A percentile compares a stretch with the other conserved stretches of the same genome.
These are phyloP conservation scores for Aspergillus thermomutatus DNA, from an alignment of 2,329 filamentous ascomycete species.

Conservation along the genomic window DNA sequence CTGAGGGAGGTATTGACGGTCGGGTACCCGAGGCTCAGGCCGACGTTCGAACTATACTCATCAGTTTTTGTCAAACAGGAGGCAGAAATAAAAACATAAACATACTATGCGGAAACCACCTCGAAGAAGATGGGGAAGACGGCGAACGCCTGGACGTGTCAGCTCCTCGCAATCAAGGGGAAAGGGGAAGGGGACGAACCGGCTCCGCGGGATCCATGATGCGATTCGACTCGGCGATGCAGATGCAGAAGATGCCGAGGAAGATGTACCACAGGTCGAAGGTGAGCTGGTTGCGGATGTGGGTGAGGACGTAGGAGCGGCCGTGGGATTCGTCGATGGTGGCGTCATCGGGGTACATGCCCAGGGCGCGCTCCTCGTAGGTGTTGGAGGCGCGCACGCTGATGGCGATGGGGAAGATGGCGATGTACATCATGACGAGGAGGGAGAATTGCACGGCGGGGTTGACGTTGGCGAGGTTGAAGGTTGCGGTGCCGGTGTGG, in stretches of 20 bases:
- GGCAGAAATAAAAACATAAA: too few relatives aligned
- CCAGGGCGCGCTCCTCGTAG: constrained; percentile 65
- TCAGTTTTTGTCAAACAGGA: too few relatives aligned
- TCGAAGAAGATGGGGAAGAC: constrained; percentile 55
- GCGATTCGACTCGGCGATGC: constrained; percentile 49
- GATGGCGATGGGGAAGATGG: constrained; percentile 91
- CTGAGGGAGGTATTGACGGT: constrained; percentile 21
- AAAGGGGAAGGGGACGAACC: constrained; percentile 13
- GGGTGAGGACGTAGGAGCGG: constrained; percentile 46
- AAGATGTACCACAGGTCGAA: constrained; percentile 66
- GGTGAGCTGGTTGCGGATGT: constrained; percentile 61
- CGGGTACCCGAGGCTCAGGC: constrained; percentile 27
- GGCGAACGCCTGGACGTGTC: constrained; percentile 38
- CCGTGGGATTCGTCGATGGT: constrained; percentile 21
- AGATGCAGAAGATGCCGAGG: constrained; percentile 57
- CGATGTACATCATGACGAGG: constrained; percentile 97
- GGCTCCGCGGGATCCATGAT: constrained; percentile 25
- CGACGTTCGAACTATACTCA: constrained; percentile 24
- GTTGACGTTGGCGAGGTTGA: constrained; percentile 50
- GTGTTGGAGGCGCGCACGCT: constrained; percentile 71
- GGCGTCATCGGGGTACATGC: constrained; percentile 46
- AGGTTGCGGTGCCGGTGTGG: constrained; percentile 50
- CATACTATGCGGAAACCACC: constrained; percentile 39
- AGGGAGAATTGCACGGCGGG: constrained; percentile 57
- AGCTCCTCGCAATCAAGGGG: not conserved